Evolutionary conservation across 352 stramenopile species (phyloP), one percentile per base, ranked within the genome.

Genomic region (Globisporangium nagaii): DNA sequence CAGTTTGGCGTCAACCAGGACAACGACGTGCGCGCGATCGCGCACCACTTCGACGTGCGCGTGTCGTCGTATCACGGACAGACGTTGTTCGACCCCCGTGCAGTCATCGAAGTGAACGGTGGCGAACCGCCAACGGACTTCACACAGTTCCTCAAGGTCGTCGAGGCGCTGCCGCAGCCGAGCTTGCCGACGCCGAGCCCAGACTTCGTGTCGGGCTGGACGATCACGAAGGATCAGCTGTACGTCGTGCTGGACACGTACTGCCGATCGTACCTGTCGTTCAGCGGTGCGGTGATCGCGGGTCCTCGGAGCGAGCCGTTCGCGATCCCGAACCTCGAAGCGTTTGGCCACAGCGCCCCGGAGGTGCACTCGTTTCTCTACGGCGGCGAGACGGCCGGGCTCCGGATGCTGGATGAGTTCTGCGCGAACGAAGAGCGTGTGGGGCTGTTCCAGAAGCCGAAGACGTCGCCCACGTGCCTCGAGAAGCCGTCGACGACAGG

Each of bases 381-480:
- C 17, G 75, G 77, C n/a, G 76, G 79, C 11, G 77, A 87, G 61
- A 79, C 65, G 11, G 43, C 70, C 41, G 78, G 67, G 0, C 53
- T 96, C 22, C 62, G 64, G 17, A 58, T 73, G 3, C 41, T 92
- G 36, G 65, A 84, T 9, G 65, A 71, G n/a, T 85, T 87, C 41
- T 90, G 73, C 52, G 61, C 73, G 1, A 60, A 80, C 19, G 66
- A 83, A 44, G 63, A 73, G 31, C 95, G 84, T 32, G 86, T 97
- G 4, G 83, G 79, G 22, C 73, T 83, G 1, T 99, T 99, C 66
- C 86, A 98, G 69, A 99, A 99, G 61, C 96, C 96, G 1, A 95
- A 96, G 30, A 99, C 96, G 6, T 88, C 75, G 11, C 95, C 93
- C 0, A 94, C 83, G 11, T 73, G 84, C 1, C 60, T 95, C 2